phyloP scores from a whole-genome alignment of 164 flowering plant genomes.

The Buxus sempervirens region DNA sequence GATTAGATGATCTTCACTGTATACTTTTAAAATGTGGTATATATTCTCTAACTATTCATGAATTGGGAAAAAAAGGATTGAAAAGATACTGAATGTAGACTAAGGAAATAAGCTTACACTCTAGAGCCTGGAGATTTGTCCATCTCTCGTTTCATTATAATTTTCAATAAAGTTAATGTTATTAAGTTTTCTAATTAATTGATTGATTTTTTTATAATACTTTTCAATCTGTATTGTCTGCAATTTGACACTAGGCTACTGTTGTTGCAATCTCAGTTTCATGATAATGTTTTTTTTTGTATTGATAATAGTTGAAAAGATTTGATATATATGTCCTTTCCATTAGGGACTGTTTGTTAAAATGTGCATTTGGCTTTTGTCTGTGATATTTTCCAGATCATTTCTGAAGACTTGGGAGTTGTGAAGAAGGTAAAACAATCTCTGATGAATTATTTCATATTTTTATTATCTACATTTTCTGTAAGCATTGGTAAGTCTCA shows the following conservation, averaged over 20 bases:
- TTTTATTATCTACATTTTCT: too few relatives aligned
- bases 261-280: neutral
- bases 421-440: slow-evolving; percentile 62
- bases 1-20: neutral
- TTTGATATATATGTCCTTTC: neutral
- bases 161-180: neutral
- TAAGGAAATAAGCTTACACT: neutral
- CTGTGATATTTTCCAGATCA: slow-evolving; percentile 49
- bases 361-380: slow-evolving; percentile 8
- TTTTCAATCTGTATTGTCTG: neutral
- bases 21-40: neutral
- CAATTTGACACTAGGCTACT: neutral
- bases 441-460: neutral
- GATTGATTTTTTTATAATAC: neutral
- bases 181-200: neutral
- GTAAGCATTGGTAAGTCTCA: too few relatives aligned
- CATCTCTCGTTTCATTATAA: neutral
- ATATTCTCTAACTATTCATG: too few relatives aligned
- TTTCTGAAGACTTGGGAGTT: slow-evolving; percentile 78
- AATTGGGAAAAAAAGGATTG: neutral
- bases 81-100: neutral
- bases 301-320: neutral
- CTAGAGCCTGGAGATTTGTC: neutral
- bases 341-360: neutral
- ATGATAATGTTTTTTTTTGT: neutral